These are phyloP conservation scores for Botrytis paeoniae DNA, from an alignment of 2,329 filamentous ascomycete species.

Conservation along the genomic window DNA sequence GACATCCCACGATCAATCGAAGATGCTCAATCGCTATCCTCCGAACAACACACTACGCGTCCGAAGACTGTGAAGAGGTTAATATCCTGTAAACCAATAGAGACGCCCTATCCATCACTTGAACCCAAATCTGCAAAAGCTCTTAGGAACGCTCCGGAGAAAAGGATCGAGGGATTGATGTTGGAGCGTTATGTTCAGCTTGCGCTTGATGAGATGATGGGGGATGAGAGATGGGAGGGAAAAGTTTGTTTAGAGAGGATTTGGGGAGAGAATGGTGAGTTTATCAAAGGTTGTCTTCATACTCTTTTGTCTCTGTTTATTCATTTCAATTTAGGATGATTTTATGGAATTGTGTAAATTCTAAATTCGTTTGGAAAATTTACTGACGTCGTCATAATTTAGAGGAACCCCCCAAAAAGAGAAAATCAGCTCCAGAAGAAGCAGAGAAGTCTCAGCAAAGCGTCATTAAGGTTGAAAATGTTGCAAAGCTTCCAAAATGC, in stretches of 20 bases:
- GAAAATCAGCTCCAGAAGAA: background rate
- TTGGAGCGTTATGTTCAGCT: slow-evolving; percentile 33
- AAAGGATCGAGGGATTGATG: slow-evolving; percentile 31
- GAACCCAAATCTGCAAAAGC: slow-evolving; percentile 50
- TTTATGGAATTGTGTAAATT: background rate
- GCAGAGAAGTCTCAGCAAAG: background rate
- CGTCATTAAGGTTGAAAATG: background rate
- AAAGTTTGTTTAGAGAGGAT: slow-evolving; percentile 29
- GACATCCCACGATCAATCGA: slow-evolving; percentile 71
- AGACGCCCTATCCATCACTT: slow-evolving; percentile 48
- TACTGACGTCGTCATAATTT: background rate
- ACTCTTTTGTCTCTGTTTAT: background rate
- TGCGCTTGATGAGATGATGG: slow-evolving; percentile 29
- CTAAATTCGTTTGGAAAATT: too few relatives aligned
- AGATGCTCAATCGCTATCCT: slow-evolving; percentile 50
- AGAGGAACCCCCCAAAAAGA: background rate
- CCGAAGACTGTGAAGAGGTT: slow-evolving; percentile 21
- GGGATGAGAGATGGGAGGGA: slow-evolving; percentile 36
- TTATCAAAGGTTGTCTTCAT: background rate
- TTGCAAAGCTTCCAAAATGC: background rate
- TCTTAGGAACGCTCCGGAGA: slow-evolving; percentile 23
- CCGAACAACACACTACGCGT: slow-evolving; percentile 23
- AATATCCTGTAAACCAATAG: slow-evolving; percentile 42
- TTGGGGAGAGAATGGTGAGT: background rate
- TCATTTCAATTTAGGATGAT: background rate